Percentiles rank a stretch among this genome's conserved stretches.
Evolutionary conservation across 768 basidiomycete genomes (phyloP).

Genomic region (Termitomyces sp.): DNA sequence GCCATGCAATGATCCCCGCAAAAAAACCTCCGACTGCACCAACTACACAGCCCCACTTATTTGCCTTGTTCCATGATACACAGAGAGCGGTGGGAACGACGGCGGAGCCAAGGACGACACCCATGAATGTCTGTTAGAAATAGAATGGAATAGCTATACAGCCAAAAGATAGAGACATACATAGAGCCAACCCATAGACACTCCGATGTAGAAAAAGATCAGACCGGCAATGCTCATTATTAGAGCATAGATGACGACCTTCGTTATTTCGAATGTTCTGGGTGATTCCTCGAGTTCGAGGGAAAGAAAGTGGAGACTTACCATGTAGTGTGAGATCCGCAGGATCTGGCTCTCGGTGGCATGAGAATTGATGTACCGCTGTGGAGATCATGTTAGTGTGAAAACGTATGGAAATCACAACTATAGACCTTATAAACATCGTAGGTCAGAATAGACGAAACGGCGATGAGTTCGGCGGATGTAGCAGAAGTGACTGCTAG

Average conservation of each 20-base stretch:
- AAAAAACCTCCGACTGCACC: conserved; percentile 68
- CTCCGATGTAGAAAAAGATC: conserved; percentile 86
- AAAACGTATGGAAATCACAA: neutral
- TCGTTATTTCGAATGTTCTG: neutral
- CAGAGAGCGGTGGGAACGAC: conserved; percentile 82
- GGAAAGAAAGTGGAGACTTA: conserved; percentile 17
- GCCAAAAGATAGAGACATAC: conserved; percentile 32
- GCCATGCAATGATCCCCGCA: conserved; percentile 75
- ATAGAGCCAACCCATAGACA: conserved; percentile 93
- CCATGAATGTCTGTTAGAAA: conserved; percentile 71
- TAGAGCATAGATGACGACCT: conserved; percentile 67
- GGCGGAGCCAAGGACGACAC: conserved; percentile 76
- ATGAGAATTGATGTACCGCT: conserved; percentile 76
- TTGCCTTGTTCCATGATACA: conserved; percentile 82
- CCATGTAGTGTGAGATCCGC: conserved; percentile 62
- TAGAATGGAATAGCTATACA: neutral
- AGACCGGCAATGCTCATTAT: conserved; percentile 80
- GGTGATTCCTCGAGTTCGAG: neutral
- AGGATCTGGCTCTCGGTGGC: conserved; percentile 75
- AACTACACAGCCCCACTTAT: conserved; percentile 77
- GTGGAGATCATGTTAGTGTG: neutral
- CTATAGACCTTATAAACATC: conserved; percentile 69
- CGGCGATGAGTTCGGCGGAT: conserved; percentile 88
- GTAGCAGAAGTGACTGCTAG: conserved; percentile 83
- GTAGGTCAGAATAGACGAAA: conserved; percentile 77